A percentile compares a stretch with the other conserved stretches of the same genome.
Conservation (phyloP, 768 basidiomycete genomes). For the Coprinopsis strossmayeri region DNA sequence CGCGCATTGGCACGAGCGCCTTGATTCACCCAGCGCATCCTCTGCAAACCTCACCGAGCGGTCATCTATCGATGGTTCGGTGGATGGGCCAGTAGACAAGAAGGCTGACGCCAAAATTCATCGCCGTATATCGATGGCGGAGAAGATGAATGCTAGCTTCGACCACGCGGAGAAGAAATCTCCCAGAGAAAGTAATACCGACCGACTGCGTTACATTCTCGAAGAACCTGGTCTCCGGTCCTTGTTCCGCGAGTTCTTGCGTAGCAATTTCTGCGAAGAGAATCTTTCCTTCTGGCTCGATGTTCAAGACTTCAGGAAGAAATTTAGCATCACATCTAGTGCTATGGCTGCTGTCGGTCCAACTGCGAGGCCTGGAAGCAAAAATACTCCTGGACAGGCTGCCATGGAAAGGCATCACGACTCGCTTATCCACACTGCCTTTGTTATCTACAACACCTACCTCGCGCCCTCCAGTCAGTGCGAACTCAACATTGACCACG, state of each 20-base stretch:
- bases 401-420: slow-evolving; percentile 99
- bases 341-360: slow-evolving; percentile 57
- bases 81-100: slow-evolving; percentile 26
- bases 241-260: slow-evolving; percentile 91
- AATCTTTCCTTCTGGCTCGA: slow-evolving; percentile 97
- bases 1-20: slow-evolving; percentile 72
- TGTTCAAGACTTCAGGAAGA: slow-evolving; percentile 93
- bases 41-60: slow-evolving; percentile 57
- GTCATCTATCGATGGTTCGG: slow-evolving; percentile 50
- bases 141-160: slow-evolving; percentile 56
- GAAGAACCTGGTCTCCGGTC: slow-evolving; percentile 86
- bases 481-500: slow-evolving; percentile 98
- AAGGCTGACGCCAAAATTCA: slow-evolving; percentile 59
- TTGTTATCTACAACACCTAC: slow-evolving; percentile 90
- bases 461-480: slow-evolving; percentile 92
- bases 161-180: slow-evolving; percentile 49
- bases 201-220: slow-evolving; percentile 84
- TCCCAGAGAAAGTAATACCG: slow-evolving; percentile 84
- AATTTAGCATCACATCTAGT: slow-evolving; percentile 92
- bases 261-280: slow-evolving; percentile 96
- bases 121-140: slow-evolving; percentile 70
- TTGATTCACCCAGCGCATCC: slow-evolving; percentile 59
- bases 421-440: slow-evolving; percentile 88
- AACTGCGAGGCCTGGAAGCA: slow-evolving; percentile 28
- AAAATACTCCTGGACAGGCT: slow-evolving; percentile 62